These are phyloP conservation scores for Tricholoma sp. DNA, from an alignment of 768 basidiomycete genomes.

Conservation along the genomic window DNA sequence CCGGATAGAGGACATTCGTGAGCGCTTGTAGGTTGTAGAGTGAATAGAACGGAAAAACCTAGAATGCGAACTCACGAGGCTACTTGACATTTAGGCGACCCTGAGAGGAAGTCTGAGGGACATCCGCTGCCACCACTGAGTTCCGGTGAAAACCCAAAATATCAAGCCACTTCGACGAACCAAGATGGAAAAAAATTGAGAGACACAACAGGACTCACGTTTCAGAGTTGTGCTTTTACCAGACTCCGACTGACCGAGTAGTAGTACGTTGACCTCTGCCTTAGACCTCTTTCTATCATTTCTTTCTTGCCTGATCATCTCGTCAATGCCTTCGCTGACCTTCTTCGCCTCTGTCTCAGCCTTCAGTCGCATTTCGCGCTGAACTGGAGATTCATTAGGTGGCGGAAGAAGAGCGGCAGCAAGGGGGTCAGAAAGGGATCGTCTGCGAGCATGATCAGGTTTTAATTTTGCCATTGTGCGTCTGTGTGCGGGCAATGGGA, in stretches of 20 bases:
- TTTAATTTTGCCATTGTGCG: constrained; percentile 35
- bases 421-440: constrained; percentile 64
- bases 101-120: background rate
- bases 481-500: constrained; percentile 18
- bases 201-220: constrained; percentile 50
- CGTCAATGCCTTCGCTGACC: constrained; percentile 74
- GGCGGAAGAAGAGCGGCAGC: constrained; percentile 64
- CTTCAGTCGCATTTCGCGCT: constrained; percentile 59
- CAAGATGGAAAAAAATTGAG: constrained; percentile 4
- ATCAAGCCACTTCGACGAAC: constrained; percentile 5
- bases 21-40: constrained; percentile 7
- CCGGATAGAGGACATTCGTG: constrained; percentile 7
- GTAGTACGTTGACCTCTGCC: constrained; percentile 67
- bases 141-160: background rate
- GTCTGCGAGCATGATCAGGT: constrained; percentile 28
- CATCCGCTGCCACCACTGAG: background rate
- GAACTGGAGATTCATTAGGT: constrained; percentile 59
- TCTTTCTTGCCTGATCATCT: constrained; percentile 64
- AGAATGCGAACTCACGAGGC: constrained; percentile 9
- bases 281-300: constrained; percentile 54
- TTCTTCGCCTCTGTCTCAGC: constrained; percentile 69
- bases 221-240: constrained; percentile 87
- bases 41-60: constrained; percentile 9
- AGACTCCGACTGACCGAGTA: constrained; percentile 86
- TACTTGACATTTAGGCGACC: background rate